Conservation (phyloP, 139 green algal genomes). For the Microglena sp. region DNA sequence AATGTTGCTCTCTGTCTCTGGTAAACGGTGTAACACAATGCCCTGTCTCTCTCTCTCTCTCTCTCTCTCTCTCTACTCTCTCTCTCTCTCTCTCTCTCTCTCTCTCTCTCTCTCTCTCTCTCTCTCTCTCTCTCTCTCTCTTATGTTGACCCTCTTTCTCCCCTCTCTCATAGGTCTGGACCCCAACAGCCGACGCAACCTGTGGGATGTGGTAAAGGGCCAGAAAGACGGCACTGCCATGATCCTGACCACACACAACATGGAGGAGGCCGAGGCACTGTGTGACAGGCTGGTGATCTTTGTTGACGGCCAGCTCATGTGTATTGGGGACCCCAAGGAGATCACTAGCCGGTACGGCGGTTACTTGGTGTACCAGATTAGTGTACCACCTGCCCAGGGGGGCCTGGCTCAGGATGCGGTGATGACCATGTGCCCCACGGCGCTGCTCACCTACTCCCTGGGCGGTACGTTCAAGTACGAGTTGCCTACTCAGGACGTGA, state of each 20-base stretch:
- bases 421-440: conserved; percentile 24
- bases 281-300: conserved; percentile 72
- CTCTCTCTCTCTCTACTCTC: no score
- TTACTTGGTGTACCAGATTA: conserved; percentile 71
- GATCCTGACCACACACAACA: conserved; percentile 89
- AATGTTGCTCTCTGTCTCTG: no score
- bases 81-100: no score
- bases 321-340: conserved; percentile 79
- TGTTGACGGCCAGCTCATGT: conserved; percentile 64
- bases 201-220: conserved; percentile 74
- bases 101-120: no score
- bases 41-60: no score
- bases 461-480: conserved; percentile 53
- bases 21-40: no score
- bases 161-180: no score
- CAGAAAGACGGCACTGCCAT: conserved; percentile 63
- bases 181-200: conserved; percentile 58
- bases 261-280: conserved; percentile 80
- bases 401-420: conserved; percentile 33
- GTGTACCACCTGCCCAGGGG: conserved; percentile 45
- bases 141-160: no score
- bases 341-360: conserved; percentile 54
- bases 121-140: no score
- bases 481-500: conserved; percentile 44
- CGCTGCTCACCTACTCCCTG: conserved; percentile 57